Percentiles rank a stretch among this genome's conserved stretches.
Evolutionary conservation across 2,329 filamentous ascomycete species (phyloP).

Genomic region (Madurella mycetomatis): DNA sequence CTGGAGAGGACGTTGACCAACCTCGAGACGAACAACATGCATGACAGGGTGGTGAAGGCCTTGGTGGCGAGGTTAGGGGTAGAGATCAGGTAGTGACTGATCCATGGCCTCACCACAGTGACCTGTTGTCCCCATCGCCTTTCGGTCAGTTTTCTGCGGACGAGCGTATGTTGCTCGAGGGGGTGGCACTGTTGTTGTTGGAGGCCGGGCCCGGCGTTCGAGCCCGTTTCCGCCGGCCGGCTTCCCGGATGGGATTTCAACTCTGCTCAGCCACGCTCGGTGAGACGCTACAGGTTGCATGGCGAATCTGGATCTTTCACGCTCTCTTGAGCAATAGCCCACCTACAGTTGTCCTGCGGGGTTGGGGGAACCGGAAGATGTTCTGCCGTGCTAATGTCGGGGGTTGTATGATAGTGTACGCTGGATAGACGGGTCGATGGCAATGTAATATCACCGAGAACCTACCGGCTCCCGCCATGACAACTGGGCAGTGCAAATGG

Average conservation of each 20-base stretch:
- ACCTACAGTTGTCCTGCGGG: neutral
- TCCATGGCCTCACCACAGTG: neutral
- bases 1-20: slow-evolving; percentile 87
- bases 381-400: neutral
- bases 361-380: slow-evolving; percentile 3
- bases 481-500: slow-evolving; percentile 13
- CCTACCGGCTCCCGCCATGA: neutral
- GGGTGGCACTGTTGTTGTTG: neutral
- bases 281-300: slow-evolving; percentile 7
- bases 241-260: neutral
- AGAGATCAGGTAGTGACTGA: slow-evolving; percentile 59
- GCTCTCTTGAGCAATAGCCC: neutral
- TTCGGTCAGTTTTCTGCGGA: neutral
- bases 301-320: neutral
- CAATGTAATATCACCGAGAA: slow-evolving; percentile 1
- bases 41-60: slow-evolving; percentile 60
- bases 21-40: slow-evolving; percentile 70
- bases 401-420: slow-evolving; percentile 13
- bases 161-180: neutral
- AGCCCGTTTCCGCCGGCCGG: neutral
- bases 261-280: slow-evolving; percentile 10
- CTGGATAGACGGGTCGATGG: neutral
- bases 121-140: neutral
- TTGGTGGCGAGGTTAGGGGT: slow-evolving; percentile 71
- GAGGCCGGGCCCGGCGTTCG: no score